phyloP scores from a whole-genome alignment of 176 grass and related monocot species.

The Ensete ventricosum region DNA sequence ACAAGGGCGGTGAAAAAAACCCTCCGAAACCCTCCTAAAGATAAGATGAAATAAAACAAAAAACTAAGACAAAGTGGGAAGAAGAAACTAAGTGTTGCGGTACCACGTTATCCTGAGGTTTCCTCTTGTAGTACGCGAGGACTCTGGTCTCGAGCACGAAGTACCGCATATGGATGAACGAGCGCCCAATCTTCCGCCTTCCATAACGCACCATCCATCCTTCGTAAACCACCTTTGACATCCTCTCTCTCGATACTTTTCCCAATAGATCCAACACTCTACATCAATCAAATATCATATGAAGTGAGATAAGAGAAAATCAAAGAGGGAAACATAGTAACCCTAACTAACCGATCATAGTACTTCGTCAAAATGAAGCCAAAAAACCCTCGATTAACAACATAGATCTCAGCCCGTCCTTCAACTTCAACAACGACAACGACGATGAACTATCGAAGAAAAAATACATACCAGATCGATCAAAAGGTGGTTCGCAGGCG shows the following conservation, averaged over 20 bases:
- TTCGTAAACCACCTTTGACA: constrained; percentile 67
- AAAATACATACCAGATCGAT: neutral
- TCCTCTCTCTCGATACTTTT: neutral
- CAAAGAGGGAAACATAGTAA: neutral
- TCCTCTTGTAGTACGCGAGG: constrained; percentile 84
- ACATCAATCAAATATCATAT: neutral
- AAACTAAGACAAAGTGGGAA: neutral
- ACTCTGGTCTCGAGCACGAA: constrained; percentile 78
- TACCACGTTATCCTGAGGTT: constrained; percentile 75
- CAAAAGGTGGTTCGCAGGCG: no score
- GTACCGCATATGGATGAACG: constrained; percentile 84
- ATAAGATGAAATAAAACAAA: neutral
- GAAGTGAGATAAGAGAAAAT: neutral
- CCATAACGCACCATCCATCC: constrained; percentile 97
- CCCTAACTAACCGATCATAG: neutral
- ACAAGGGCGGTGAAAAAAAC: neutral
- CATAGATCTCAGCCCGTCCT: neutral
- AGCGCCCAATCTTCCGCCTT: constrained; percentile 74
- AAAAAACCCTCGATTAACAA: neutral
- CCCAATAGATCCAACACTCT: neutral
- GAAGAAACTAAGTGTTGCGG: neutral
- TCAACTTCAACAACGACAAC: neutral
- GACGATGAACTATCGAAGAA: neutral
- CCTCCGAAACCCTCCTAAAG: no score
- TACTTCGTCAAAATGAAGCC: neutral